phyloP scores from a whole-genome alignment of 2,329 filamentous ascomycete genomes.

The Ilyonectria mors-panacis region DNA sequence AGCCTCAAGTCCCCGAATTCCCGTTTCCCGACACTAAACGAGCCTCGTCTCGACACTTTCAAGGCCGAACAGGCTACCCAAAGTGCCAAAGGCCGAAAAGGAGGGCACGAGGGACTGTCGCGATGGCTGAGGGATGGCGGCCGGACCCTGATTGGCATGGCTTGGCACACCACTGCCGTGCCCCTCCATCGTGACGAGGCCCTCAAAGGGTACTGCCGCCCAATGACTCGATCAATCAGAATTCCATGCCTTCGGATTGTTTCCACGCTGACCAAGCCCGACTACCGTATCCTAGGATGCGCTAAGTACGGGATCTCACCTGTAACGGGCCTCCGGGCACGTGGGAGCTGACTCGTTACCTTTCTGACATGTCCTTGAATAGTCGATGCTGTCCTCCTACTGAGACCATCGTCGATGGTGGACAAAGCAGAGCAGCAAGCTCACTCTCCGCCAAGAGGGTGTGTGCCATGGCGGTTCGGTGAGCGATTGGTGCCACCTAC shows the following conservation, averaged over 20 bases:
- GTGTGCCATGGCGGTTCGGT: background rate
- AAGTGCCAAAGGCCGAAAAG: constrained; percentile 5
- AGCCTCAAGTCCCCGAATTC: background rate
- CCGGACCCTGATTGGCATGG: constrained; percentile 29
- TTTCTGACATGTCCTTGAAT: background rate
- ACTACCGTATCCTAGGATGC: background rate
- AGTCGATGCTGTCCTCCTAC: background rate
- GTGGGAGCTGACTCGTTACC: background rate
- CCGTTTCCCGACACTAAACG: background rate
- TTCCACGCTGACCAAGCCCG: background rate
- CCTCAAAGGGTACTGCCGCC: background rate
- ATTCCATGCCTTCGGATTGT: background rate
- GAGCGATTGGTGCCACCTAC: constrained; percentile 20
- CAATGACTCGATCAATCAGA: constrained; percentile 16
- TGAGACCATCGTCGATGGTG: background rate
- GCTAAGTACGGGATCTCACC: background rate
- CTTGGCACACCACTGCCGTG: constrained; percentile 18
- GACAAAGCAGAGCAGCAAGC: background rate
- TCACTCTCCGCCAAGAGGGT: background rate
- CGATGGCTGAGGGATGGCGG: background rate
- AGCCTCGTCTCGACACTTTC: background rate
- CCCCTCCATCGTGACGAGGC: constrained; percentile 13
- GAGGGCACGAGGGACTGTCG: background rate
- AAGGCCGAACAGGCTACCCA: background rate
- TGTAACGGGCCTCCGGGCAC: background rate